Conservation (phyloP, 176 grass and related monocot genomes). For the Miscanthus lutarioriparius region DNA sequence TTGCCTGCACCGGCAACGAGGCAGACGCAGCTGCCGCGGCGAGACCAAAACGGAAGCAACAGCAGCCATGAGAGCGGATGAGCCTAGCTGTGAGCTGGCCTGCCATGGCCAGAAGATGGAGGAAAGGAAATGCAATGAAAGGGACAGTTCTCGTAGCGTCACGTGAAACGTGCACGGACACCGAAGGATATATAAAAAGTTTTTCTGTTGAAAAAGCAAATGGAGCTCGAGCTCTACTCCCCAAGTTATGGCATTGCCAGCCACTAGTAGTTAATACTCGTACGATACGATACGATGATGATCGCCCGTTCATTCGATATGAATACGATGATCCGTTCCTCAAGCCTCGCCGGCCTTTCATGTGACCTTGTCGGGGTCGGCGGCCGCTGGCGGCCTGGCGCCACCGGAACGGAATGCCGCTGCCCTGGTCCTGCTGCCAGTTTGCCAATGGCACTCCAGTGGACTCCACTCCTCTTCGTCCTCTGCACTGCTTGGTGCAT, state of each 20-base stretch:
- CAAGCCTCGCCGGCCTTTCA: neutral
- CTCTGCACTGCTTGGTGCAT: neutral
- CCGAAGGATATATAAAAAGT: neutral
- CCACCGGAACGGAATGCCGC: neutral
- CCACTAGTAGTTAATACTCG: neutral
- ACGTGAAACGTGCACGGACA: conserved; percentile 33
- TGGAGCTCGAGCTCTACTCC: neutral
- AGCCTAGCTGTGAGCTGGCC: neutral
- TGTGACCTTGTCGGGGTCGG: neutral
- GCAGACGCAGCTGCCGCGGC: neutral
- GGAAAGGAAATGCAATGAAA: neutral
- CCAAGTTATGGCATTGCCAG: neutral
- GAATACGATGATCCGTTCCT: too few species aligned
- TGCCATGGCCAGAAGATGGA: neutral
- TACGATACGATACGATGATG: neutral
- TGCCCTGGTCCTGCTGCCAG: neutral
- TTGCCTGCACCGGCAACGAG: neutral
- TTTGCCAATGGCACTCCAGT: too few species aligned
- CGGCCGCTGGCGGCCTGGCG: neutral
- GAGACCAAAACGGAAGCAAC: neutral
- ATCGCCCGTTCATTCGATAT: neutral
- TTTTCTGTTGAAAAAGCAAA: neutral
- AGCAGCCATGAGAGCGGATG: neutral
- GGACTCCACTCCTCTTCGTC: neutral
- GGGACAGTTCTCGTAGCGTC: neutral